These are phyloP conservation scores for Aspergillus hancockii DNA, from an alignment of 495 filamentous ascomycete genomes.

Conservation along the genomic window DNA sequence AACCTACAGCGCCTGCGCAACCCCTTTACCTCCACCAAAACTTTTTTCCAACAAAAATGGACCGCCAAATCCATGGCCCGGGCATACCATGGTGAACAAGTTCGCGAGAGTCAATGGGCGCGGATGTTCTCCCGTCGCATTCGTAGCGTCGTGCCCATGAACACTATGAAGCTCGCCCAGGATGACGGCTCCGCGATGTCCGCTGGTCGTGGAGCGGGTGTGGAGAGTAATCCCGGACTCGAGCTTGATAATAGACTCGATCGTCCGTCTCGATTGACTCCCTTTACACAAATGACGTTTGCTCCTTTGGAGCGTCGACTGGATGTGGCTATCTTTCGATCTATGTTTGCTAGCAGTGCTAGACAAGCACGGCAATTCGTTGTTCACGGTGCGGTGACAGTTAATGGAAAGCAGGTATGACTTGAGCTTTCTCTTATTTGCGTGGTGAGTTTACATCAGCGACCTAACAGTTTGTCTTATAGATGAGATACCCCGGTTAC, in stretches of 20 bases:
- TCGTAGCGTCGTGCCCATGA: constrained; percentile 82
- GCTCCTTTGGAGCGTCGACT: constrained; percentile 86
- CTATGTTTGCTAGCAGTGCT: constrained; percentile 92
- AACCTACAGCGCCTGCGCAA: constrained; percentile 63
- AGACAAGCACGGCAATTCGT: constrained; percentile 93
- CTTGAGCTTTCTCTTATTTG: constrained; percentile 1
- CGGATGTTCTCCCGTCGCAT: constrained; percentile 84
- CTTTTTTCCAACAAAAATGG: constrained; percentile 99
- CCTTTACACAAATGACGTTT: constrained; percentile 92
- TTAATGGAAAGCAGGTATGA: constrained; percentile 91
- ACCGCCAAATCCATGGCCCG: constrained; percentile 76
- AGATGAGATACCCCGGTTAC: constrained; percentile 94
- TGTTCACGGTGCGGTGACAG: constrained; percentile 86
- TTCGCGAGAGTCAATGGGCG: constrained; percentile 86
- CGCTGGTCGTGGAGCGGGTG: constrained; percentile 77
- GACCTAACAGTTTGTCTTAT: neutral
- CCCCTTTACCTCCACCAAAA: constrained; percentile 45
- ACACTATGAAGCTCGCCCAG: constrained; percentile 68
- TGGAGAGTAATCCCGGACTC: constrained; percentile 26
- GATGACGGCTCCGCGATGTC: constrained; percentile 80
- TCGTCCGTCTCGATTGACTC: constrained; percentile 46
- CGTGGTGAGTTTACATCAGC: neutral
- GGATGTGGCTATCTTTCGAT: constrained; percentile 87
- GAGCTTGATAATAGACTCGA: constrained; percentile 5
- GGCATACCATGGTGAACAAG: constrained; percentile 90